These are phyloP conservation scores for Amylocarpus encephaloides DNA, from an alignment of 2,329 filamentous ascomycete species.

Conservation along the genomic window DNA sequence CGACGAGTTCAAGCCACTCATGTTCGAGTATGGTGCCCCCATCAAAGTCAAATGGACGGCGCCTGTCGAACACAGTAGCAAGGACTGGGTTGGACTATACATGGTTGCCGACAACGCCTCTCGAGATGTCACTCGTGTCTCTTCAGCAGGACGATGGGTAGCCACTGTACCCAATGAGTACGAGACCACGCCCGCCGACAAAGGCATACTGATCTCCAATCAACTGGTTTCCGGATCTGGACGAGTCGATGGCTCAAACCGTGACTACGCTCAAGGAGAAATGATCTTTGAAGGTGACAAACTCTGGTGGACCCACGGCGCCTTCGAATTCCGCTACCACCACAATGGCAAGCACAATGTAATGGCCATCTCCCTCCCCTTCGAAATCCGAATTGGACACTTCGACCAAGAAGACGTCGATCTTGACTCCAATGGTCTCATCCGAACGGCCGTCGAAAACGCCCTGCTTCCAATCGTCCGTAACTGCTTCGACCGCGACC, in stretches of 20 bases:
- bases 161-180: constrained; percentile 72
- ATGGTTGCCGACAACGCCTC: constrained; percentile 91
- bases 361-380: constrained; percentile 89
- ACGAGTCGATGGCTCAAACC: constrained; percentile 42
- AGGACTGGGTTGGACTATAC: constrained; percentile 95
- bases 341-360: constrained; percentile 88
- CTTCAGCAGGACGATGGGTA: constrained; percentile 84
- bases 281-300: constrained; percentile 88
- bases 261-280: constrained; percentile 66
- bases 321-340: constrained; percentile 96
- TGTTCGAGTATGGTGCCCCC: constrained; percentile 83
- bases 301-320: constrained; percentile 93
- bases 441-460: constrained; percentile 65
- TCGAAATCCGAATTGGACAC: constrained; percentile 77
- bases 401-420: constrained; percentile 72
- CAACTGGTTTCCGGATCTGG: constrained; percentile 43
- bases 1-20: constrained; percentile 63
- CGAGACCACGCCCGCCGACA: constrained; percentile 67
- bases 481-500: constrained; percentile 89
- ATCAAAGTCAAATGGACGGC: constrained; percentile 89
- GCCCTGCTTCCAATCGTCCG: constrained; percentile 76
- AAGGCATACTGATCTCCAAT: constrained; percentile 68
- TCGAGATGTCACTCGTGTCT: constrained; percentile 74
- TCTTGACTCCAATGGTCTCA: constrained; percentile 48
- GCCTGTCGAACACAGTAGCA: constrained; percentile 77